Base-by-base conservation (phyloP, 805 yeast species). In the Brettanomyces bruxellensis region DNA sequence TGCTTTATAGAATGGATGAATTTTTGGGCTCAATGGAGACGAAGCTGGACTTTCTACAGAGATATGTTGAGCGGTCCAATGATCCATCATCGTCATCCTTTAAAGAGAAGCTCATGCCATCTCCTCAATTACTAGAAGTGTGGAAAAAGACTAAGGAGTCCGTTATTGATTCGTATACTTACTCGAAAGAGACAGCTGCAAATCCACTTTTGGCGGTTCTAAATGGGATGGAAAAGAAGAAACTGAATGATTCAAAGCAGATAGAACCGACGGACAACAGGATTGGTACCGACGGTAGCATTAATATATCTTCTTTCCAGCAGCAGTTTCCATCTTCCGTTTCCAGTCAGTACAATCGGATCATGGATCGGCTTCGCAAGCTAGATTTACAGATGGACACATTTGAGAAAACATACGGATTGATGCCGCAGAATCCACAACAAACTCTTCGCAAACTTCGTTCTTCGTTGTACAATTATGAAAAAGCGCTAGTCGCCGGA, bases 381-480 rank as follows among this genome's bases (percentile, higher is more conserved):
- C 50, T 70, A 9, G 73, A 70, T 52, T 67, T 66, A 13, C 69
- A 69, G 44, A 60, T 70, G 28, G 65, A 66, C 41, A 68, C 67
- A 44, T 59, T 70, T 51, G 71, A 70, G 46, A 54, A 57, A 4
- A 50, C 63, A 12, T 55, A 68, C 25, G 62, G 60, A 50, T 54
- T 62, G n/a, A 58, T 57, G 14, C 39, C 53, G 7, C 56, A 52
- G 34, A 51, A 53, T 37, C 63, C 62, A 13, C 54, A 54, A 32
- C 62, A 58, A 39, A 53, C 61, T 32, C 49, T 64, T 36, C 50
- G 56, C 36, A 53, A 54, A 24, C 47, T 65, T 18, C 57, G 62
- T 30, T 62, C 69, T 22, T 67, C 70, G 28, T 62, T 70, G 38
- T 72, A 70, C 55, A 72, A 75, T 55, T 75, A 73, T 51, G 74